Evolutionary conservation across 371 early-diverging fungal genomes (phyloP), one percentile per base, ranked within the genome.

Genomic region (Coemansia sp.): DNA sequence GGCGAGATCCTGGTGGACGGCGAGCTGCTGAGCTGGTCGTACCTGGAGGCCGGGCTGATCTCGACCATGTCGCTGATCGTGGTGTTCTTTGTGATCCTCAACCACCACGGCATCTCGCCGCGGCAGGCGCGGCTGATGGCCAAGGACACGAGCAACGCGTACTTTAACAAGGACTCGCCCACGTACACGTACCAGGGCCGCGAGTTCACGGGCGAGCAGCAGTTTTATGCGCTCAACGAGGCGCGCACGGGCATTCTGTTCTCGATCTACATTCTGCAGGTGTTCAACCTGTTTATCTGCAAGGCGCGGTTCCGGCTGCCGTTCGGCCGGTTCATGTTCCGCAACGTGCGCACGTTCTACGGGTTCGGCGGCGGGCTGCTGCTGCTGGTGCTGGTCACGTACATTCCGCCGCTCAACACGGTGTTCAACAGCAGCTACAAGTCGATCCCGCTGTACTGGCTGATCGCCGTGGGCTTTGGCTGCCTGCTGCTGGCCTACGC

Each of bases 281-380:
- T 88, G 69, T 95, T 92, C 84, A 98, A 96, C 80, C 72, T 93
- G 82, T 94, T 96, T 75, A 88, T 91, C 31, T 92, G 93, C 82
- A 97, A 97, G 83, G 84, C 88, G 40, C 80, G 87, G 10, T 82
- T 87, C 63, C 79, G 85, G 3, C 71, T 89, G 54, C 93, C 95
- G 36, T 89, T 87, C 65, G 92, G 94, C 30, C 68, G 65, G 52
- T 89, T 87, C 79, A 89, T 93, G 87, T 87, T 95, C 78, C 78
- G 84, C 41, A 96, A 96, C 85, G 64, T 68, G 39, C 72, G 74
- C 10, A 88, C 85, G 7, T 94, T 89, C 73, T 51, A 73, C 59
- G 87, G 90, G 45, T 72, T 93, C 39, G 20, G 82, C 49, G 77
- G 73, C 41, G 95, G 92, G 32, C 73, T 75, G 32, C 69, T 68